Percentiles rank a stretch among this genome's conserved stretches.
Evolutionary conservation across 2,329 filamentous ascomycete genomes (phyloP).

Genomic region (Thelonectria discophora): DNA sequence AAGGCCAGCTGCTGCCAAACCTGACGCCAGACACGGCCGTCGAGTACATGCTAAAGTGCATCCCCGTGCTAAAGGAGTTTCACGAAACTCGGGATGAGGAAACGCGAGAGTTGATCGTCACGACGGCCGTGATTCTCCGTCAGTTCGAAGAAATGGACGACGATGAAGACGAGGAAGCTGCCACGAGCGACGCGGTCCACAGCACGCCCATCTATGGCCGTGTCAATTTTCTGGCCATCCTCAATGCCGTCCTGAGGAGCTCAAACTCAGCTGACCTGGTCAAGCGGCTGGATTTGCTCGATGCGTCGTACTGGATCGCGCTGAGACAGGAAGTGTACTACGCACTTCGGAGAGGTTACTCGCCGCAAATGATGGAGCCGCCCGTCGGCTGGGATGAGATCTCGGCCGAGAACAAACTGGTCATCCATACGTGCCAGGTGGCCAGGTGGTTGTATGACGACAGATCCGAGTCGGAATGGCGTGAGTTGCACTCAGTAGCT

Average conservation of each 20-base stretch:
- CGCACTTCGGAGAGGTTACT: constrained; percentile 24
- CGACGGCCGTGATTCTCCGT: constrained; percentile 26
- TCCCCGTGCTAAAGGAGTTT: constrained; percentile 30
- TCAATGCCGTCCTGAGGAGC: constrained; percentile 33
- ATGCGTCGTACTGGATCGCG: constrained; percentile 37
- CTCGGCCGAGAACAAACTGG: constrained; percentile 32
- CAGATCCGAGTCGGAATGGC: constrained; percentile 30
- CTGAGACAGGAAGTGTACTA: constrained; percentile 36
- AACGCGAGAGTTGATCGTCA: constrained; percentile 28
- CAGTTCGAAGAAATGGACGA: constrained; percentile 38
- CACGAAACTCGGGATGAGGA: constrained; percentile 31
- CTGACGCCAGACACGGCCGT: constrained; percentile 25
- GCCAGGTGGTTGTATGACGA: constrained; percentile 32
- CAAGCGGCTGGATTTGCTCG: constrained; percentile 13
- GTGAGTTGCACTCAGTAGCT: constrained; percentile 6
- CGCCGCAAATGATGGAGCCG: constrained; percentile 33
- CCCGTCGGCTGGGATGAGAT: constrained; percentile 33
- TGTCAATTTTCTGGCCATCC: constrained; percentile 30
- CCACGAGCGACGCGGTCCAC: neutral
- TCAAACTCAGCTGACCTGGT: constrained; percentile 28
- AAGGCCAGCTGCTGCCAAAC: constrained; percentile 21
- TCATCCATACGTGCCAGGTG: constrained; percentile 33
- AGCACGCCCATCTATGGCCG: neutral
- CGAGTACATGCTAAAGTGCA: constrained; percentile 38
- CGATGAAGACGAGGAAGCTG: constrained; percentile 25